Evolutionary conservation across 139 green algal species (phyloP), one percentile per base, ranked within the genome.

Genomic region (Chlorella sp.): DNA sequence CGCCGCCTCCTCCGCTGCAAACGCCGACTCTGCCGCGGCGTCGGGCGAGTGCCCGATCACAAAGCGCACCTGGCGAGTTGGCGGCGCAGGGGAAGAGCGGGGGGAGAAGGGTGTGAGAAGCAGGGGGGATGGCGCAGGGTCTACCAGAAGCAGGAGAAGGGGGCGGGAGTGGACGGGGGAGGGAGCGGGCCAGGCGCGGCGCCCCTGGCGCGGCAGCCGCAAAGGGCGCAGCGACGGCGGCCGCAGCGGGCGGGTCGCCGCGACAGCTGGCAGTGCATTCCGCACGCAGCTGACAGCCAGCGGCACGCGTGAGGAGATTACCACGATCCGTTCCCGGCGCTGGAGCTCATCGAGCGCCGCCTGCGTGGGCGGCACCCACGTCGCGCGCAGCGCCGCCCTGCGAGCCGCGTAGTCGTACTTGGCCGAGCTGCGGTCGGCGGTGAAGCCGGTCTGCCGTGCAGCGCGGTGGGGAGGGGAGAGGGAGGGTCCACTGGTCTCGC

Each of bases 371-470:
- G 82, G 87, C 50, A 94, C 81, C 89, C 89, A 94, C 8, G 84
- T 90, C 25, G 65, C 38, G 1, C 89, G 61, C 27, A 93, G 50
- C 11, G 78, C 74, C 25, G 51, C 27, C 8, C 89, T 69, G 42
- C 89, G 68, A 21, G 63, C 48, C 31, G 60, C 62, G 31, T 92
- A 92, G 70, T 92, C 72, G 63, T 92, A 92, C 55, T 86, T 85
- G 23, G 48, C 33, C 14, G n/a, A n/a, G n/a, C 58, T 29, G 14
- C 53, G 12, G 21, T 68, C 51, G 2, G 53, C 71, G 1, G 71
- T 87, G 61, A 89, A 86, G 0, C 84, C 84, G 1, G 83, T 89
- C 84, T 89, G 84, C 63, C n/a, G n/a, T n/a, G n/a, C n/a, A n/a
- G n/a, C n/a, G n/a, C n/a, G n/a, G n/a, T n/a, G n/a, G n/a, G n/a